Percentiles rank a stretch among this genome's conserved stretches.
Evolutionary conservation across 2,329 filamentous ascomycete genomes (phyloP).

Genomic region (Grosmannia huntii): DNA sequence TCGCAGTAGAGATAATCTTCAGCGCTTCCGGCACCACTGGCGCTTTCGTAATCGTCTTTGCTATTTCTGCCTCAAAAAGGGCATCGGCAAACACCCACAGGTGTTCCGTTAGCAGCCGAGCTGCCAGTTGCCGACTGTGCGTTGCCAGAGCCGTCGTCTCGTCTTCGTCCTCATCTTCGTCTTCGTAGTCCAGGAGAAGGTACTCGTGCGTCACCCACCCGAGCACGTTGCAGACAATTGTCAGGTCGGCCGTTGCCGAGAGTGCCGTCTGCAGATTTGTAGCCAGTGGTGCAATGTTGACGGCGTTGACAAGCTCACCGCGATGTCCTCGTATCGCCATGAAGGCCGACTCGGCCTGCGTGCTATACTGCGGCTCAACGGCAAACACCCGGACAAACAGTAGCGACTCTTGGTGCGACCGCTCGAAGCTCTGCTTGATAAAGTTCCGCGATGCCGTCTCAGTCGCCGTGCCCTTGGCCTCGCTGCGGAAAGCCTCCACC

Average conservation of each 20-base stretch:
- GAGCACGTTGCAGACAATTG: conserved; percentile 40
- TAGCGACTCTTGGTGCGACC: conserved; percentile 39
- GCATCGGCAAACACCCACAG: conserved; percentile 44
- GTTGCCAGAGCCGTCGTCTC: conserved; percentile 30
- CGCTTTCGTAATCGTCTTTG: conserved; percentile 39
- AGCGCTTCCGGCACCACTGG: conserved; percentile 32
- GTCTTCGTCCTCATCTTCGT: conserved; percentile 25
- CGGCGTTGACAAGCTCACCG: conserved; percentile 38
- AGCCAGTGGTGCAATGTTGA: conserved; percentile 40
- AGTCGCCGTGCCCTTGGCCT: conserved; percentile 33
- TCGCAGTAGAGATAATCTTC: conserved; percentile 35
- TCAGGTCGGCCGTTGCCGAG: conserved; percentile 32
- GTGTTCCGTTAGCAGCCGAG: conserved; percentile 41
- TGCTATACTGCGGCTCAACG: conserved; percentile 40
- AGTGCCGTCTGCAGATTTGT: conserved; percentile 35
- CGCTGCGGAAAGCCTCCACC: conserved; percentile 39
- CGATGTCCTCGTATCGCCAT: conserved; percentile 34
- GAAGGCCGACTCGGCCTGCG: conserved; percentile 36
- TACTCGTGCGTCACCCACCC: conserved; percentile 48
- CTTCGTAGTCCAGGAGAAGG: conserved; percentile 40
- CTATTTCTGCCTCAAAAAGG: conserved; percentile 41
- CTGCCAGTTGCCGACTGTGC: conserved; percentile 44
- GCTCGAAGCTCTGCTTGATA: conserved; percentile 47
- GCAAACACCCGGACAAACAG: conserved; percentile 44
- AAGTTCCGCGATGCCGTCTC: conserved; percentile 45